A percentile compares a stretch with the other conserved stretches of the same genome.
These are phyloP conservation scores for Fusarium dlaminii DNA, from an alignment of 2,329 filamentous ascomycete species.

Conservation along the genomic window DNA sequence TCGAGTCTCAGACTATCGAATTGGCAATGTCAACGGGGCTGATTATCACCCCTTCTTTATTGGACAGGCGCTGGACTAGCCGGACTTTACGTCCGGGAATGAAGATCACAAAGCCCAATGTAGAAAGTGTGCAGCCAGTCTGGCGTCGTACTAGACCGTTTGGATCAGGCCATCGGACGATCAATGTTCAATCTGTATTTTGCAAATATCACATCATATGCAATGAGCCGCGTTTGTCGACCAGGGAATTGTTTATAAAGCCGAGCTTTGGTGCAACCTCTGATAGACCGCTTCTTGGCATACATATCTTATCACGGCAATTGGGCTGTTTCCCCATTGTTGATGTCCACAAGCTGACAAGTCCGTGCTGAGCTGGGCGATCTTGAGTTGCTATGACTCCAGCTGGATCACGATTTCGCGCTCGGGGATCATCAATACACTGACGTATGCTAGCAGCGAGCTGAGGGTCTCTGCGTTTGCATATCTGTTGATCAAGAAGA, in stretches of 20 bases:
- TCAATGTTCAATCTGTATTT: background rate
- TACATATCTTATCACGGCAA: background rate
- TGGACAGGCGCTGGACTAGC: background rate
- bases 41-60: background rate
- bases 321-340: background rate
- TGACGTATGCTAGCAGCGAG: background rate
- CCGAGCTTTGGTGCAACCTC: background rate
- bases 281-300: constrained; percentile 3
- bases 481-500: background rate
- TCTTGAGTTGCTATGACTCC: background rate
- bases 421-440: background rate
- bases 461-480: background rate
- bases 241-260: constrained; percentile 4
- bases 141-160: constrained; percentile 12
- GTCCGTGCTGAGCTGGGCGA: background rate
- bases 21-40: background rate
- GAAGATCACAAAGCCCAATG: constrained; percentile 1
- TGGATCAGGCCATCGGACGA: constrained; percentile 13
- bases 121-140: background rate
- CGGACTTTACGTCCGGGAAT: constrained; percentile 17
- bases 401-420: background rate
- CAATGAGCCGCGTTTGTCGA: background rate
- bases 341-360: constrained; percentile 7
- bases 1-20: background rate
- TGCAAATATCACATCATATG: constrained; percentile 7